These are phyloP conservation scores for Vaccinium myrtillus DNA, from an alignment of 148 eudicot species.

Conservation along the genomic window DNA sequence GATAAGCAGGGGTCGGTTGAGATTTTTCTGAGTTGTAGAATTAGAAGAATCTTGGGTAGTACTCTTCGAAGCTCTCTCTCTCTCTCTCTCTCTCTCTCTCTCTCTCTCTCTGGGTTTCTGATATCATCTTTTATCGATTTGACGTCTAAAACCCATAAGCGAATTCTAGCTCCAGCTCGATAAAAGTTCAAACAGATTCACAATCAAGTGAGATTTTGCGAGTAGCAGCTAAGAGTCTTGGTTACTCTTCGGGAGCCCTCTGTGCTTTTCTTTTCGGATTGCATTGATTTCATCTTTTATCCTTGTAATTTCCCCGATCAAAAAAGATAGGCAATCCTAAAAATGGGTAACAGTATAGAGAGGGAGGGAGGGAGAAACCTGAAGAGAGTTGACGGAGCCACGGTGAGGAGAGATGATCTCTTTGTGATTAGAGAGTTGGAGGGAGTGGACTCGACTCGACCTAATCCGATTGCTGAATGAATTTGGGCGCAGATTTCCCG, in stretches of 20 bases:
- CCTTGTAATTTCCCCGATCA: too few species aligned
- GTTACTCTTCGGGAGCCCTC: too few species aligned
- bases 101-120: too few species aligned
- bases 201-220: not conserved
- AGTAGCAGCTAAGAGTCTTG: too few species aligned
- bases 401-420: constrained; percentile 86
- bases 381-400: constrained; percentile 86
- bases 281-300: too few species aligned
- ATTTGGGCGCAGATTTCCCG: constrained; percentile 51
- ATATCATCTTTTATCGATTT: too few species aligned
- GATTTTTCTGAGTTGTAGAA: too few species aligned
- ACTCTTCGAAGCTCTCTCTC: too few species aligned
- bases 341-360: not conserved
- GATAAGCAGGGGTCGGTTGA: not conserved
- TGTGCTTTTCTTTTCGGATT: too few species aligned
- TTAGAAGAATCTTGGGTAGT: too few species aligned
- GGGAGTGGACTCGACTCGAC: constrained; percentile 54
- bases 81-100: too few species aligned
- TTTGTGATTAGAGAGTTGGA: constrained; percentile 79
- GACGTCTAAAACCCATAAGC: not conserved
- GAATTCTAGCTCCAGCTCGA: not conserved
- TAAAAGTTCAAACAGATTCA: not conserved
- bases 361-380: constrained; percentile 43
- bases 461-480: constrained; percentile 61
- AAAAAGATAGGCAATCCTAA: not conserved